Evolutionary conservation across 2,329 filamentous ascomycete species (phyloP), one percentile per base, ranked within the genome.

Genomic region (Coniella vitis): DNA sequence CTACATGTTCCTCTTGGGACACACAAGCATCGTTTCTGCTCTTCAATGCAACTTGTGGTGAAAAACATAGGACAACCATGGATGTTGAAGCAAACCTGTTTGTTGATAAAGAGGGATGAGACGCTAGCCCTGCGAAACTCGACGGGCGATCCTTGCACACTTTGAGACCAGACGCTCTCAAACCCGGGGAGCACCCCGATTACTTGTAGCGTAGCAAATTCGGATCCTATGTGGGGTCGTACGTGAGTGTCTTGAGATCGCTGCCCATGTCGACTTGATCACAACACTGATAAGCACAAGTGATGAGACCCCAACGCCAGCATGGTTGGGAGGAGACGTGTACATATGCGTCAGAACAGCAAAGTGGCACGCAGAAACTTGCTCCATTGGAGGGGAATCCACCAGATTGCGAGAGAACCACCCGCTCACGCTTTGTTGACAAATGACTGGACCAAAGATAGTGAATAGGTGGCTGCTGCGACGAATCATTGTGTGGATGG

Each of bases 141-240:
- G 19, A 32, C 40, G 22, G 21, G 38, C 37, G 14, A 16, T 22
- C 40, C 49, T 32, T 38, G 40, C 29, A 21, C 38, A 43, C 36
- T 39, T 47, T 53, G 51, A 53, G 51, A 47, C 51, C 49, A 31
- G 40, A 45, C 17, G 35, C 36, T 25, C 29, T 42, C 25, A 42
- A 42, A 42, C 40, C 25, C 40, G 40, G 40, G 12, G 32, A 42
- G 40, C 9, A 17, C 40, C 17, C 14, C 10, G 19, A 25, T 42
- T 25, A 17, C 31, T 44, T 17, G 13, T 44, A 12, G 13, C 5
- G 17, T 35, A 47, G 37, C 29, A 37, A 16, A 31, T n/a, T 22
- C 45, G 40, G 13, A 12, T 34, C 40, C n/a, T 34, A 17, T 25
- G 29, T 42, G 40, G 25, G 17, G 39, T 13, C 10, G 25, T 10